These are phyloP conservation scores for Hypsizygus marmoreus DNA, from an alignment of 768 basidiomycete species.

Conservation along the genomic window DNA sequence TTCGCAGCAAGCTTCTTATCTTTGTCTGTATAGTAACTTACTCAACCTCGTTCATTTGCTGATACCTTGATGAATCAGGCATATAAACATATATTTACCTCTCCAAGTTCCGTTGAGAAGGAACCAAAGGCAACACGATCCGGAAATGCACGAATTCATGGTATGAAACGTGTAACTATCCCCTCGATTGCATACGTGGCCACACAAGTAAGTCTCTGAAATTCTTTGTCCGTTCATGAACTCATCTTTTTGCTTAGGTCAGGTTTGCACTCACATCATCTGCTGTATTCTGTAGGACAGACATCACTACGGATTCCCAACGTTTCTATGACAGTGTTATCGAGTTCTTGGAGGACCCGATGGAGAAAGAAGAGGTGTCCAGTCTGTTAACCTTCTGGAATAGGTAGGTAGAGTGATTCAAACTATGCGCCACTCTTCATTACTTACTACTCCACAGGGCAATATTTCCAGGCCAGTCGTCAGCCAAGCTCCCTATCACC, in stretches of 20 bases:
- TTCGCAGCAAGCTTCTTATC: slow-evolving; percentile 6
- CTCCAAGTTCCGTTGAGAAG: slow-evolving; percentile 4
- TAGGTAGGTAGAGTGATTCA: too few species aligned
- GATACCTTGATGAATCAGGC: not conserved
- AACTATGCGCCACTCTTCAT: too few species aligned
- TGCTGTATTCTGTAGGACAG: too few species aligned
- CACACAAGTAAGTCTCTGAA: not conserved
- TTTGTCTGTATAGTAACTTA: not conserved
- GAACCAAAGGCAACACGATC: too few species aligned
- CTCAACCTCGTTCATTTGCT: not conserved
- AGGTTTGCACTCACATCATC: slow-evolving; percentile 14
- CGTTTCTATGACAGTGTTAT: slow-evolving; percentile 15
- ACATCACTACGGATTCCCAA: slow-evolving; percentile 17
- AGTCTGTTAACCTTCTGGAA: slow-evolving; percentile 12
- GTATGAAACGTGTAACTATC: not conserved
- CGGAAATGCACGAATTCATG: slow-evolving; percentile 5
- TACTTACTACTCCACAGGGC: slow-evolving; percentile 1
- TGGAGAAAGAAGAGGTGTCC: slow-evolving; percentile 10
- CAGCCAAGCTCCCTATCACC: not conserved
- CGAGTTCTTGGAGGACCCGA: slow-evolving; percentile 14
- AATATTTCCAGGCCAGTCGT: slow-evolving; percentile 10
- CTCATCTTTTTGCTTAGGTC: too few species aligned
- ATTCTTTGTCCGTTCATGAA: too few species aligned
- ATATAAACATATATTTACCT: slow-evolving; percentile 12
- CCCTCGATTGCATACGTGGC: too few species aligned